phyloP scores from a whole-genome alignment of 2,329 filamentous ascomycete species.

The Claviceps sp. region DNA sequence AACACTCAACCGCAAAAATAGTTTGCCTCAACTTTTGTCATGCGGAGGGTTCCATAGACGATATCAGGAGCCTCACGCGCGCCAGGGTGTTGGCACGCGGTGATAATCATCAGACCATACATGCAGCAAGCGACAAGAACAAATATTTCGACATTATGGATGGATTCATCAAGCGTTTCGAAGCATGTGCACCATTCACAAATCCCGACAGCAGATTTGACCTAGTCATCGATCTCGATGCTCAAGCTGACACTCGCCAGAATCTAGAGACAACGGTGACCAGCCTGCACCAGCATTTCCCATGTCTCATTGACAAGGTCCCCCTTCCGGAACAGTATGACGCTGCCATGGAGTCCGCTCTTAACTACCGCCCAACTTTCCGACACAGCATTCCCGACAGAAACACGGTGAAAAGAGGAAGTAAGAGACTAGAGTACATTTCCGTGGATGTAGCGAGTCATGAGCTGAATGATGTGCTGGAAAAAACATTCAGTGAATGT shows the following conservation, averaged over 20 bases:
- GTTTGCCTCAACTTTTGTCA: slow-evolving; percentile 87
- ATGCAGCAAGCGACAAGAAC: slow-evolving; percentile 57
- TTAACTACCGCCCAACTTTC: slow-evolving; percentile 63
- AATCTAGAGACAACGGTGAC: slow-evolving; percentile 74
- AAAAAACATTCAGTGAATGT: slow-evolving; percentile 51
- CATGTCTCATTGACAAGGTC: slow-evolving; percentile 57
- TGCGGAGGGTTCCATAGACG: slow-evolving; percentile 58
- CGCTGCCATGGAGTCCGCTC: slow-evolving; percentile 59
- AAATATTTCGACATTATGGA: slow-evolving; percentile 91
- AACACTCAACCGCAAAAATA: slow-evolving; percentile 51
- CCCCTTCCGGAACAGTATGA: slow-evolving; percentile 67
- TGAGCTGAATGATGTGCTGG: slow-evolving; percentile 41
- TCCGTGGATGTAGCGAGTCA: slow-evolving; percentile 31
- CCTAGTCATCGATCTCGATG: slow-evolving; percentile 71
- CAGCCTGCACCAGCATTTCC: slow-evolving; percentile 62
- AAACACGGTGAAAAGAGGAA: slow-evolving; percentile 16
- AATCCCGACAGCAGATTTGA: slow-evolving; percentile 77
- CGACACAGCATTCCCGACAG: slow-evolving; percentile 58
- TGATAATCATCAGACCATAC: slow-evolving; percentile 96
- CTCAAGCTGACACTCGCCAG: slow-evolving; percentile 59
- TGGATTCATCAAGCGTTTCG: slow-evolving; percentile 76
- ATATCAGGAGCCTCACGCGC: slow-evolving; percentile 62
- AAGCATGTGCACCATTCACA: slow-evolving; percentile 53
- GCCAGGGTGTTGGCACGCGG: slow-evolving; percentile 72
- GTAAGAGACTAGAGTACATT: slow-evolving; percentile 45